Conservation (phyloP, 495 filamentous ascomycete species). For the Baudoinia panamericana region DNA sequence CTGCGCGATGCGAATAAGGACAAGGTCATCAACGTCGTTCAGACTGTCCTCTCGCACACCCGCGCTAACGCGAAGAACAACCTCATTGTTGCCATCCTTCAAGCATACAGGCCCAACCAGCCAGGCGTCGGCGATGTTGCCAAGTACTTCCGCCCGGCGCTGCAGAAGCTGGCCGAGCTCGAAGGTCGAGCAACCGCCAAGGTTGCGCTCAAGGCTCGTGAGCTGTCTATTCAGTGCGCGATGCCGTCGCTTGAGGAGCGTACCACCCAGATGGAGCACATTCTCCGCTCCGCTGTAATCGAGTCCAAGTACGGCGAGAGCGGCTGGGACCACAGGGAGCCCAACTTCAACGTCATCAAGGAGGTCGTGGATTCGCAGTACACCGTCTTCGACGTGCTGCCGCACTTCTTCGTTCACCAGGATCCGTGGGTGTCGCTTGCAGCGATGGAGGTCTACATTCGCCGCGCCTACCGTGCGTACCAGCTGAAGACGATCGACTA, state of each 20-base stretch:
- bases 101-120: conserved; percentile 90
- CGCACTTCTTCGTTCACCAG: conserved; percentile 82
- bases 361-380: conserved; percentile 98
- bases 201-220: conserved; percentile 90
- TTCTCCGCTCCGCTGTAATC: conserved; percentile 89
- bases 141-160: conserved; percentile 71
- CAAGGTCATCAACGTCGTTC: conserved; percentile 65
- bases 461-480: conserved; percentile 93
- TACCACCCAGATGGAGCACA: conserved; percentile 94
- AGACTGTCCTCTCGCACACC: conserved; percentile 86
- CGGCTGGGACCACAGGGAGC: conserved; percentile 92
- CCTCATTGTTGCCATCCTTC: conserved; percentile 77
- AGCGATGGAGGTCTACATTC: conserved; percentile 88
- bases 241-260: conserved; percentile 92
- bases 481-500: conserved; percentile 78
- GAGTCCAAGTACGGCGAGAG: conserved; percentile 95
- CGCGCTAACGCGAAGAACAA: conserved; percentile 88
- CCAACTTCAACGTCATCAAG: conserved; percentile 72
- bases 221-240: conserved; percentile 92
- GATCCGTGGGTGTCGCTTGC: conserved; percentile 93
- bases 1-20: conserved; percentile 95
- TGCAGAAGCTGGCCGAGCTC: conserved; percentile 79
- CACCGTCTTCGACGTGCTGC: conserved; percentile 92
- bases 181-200: conserved; percentile 85
- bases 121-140: conserved; percentile 75